Evolutionary conservation across 495 filamentous ascomycete genomes (phyloP).

Genomic region (Bombardia bombarda): DNA sequence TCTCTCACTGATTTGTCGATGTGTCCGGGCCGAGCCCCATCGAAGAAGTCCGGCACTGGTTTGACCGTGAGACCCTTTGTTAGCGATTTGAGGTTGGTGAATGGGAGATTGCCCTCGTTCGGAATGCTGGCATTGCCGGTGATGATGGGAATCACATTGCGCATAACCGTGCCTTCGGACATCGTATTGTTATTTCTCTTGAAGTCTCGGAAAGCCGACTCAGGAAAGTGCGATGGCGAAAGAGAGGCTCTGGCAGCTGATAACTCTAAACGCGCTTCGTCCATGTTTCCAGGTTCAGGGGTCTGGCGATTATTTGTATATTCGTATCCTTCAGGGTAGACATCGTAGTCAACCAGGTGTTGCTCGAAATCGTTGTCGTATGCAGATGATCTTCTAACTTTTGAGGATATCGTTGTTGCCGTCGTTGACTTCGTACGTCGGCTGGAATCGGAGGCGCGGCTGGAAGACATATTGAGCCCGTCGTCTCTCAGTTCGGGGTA

Average conservation of each 20-base stretch:
- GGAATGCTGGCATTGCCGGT: conserved; percentile 2
- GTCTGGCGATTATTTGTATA: neutral
- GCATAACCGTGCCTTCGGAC: neutral
- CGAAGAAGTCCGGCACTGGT: conserved; percentile 22
- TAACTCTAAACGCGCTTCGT: neutral
- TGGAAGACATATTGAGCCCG: conserved; percentile 3
- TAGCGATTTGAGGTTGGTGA: conserved; percentile 11
- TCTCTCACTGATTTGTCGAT: conserved; percentile 10
- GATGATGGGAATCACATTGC: conserved; percentile 10
- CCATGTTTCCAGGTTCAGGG: neutral
- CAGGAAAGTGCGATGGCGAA: conserved; percentile 6
- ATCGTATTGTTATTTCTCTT: neutral
- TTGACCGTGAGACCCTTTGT: conserved; percentile 8
- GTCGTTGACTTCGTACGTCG: conserved; percentile 7
- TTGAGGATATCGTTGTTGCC: neutral
- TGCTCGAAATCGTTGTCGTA: conserved; percentile 28
- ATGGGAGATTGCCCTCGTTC: conserved; percentile 1
- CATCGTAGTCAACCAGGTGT: conserved; percentile 23
- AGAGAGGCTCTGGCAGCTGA: conserved; percentile 4
- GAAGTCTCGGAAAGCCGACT: conserved; percentile 2
- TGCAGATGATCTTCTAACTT: conserved; percentile 5
- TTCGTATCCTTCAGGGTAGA: conserved; percentile 13
- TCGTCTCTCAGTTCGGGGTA: conserved; percentile 4
- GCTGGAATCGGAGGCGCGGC: conserved; percentile 5
- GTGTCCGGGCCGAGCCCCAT: conserved; percentile 22